Base-by-base conservation (phyloP, 2,329 filamentous ascomycete species). In the Daldinia sp. region DNA sequence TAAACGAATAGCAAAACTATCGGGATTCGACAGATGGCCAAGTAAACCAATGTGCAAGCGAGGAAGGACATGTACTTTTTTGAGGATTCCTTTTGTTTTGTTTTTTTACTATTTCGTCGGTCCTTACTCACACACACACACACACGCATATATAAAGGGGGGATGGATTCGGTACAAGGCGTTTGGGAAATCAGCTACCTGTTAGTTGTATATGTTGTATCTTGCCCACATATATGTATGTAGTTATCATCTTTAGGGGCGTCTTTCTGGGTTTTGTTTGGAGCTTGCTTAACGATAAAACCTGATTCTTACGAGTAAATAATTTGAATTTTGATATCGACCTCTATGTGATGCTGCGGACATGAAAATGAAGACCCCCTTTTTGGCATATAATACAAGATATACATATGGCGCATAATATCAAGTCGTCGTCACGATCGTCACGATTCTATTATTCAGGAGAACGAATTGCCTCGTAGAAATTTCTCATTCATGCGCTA, bases 401-500 rank as follows among this genome's bases (percentile, higher is more conserved):
- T 1, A 43, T 11, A 45, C 39, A 25, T n/a, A 15, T 25, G 5
- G 39, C 7, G 21, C 11, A 23, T 43, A 25, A 43, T 41, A 52
- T 25, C 25, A 19, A 37, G 13, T 43, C n/a, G 13, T 27, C 39
- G 21, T 30, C 39, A 41, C 37, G 13, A 19, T 27, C 39, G 21
- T 30, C 39, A 41, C 37, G 13, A 19, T 25, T 29, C 47, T 27
- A 23, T 21, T 56, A 19, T 30, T 47, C 21, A 49, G 15, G 41
- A 9, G 35, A 45, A 55, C 23, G 23, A n/a, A n/a, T 48, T 32
- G 23, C n/a, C 45, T 47, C 21, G 7, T 51, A 37, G 50, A 54
- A 39, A 17, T 57, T 27, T 54, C 49, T 52, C 30, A 48, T 53
- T 53, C 11, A 50, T 47, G 47, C 49, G 50, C 39, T 63, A 57